Conservation (phyloP, 1,284 basidiomycete species). For the Fistulinella cinereoalba region DNA sequence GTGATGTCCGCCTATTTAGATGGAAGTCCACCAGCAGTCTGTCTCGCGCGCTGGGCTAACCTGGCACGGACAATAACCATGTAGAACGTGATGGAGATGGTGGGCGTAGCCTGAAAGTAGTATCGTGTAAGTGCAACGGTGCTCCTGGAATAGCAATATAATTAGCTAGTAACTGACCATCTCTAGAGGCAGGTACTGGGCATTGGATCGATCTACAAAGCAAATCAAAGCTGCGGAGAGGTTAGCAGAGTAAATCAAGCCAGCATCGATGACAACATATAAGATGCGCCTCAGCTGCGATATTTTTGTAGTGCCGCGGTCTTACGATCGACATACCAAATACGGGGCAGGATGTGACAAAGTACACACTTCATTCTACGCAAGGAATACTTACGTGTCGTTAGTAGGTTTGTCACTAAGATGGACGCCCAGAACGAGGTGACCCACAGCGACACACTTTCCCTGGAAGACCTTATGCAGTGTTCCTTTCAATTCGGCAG, state of each 20-base stretch:
- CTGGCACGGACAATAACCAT: constrained; percentile 23
- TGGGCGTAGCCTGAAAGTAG: constrained; percentile 14
- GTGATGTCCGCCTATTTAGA: too few relatives aligned
- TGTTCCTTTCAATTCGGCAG: constrained; percentile 1
- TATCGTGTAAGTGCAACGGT: too few relatives aligned
- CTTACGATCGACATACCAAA: constrained; percentile 23
- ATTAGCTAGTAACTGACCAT: constrained; percentile 16
- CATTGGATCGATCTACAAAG: constrained; percentile 8
- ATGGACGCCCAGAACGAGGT: constrained; percentile 11
- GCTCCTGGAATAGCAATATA: too few relatives aligned
- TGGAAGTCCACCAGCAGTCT: too few relatives aligned
- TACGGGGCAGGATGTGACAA: constrained; percentile 5
- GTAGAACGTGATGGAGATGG: constrained; percentile 27
- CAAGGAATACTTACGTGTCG: constrained; percentile 6
- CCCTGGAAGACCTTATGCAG: constrained; percentile 4
- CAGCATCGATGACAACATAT: constrained; percentile 24
- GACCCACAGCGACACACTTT: constrained; percentile 10
- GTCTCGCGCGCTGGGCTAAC: constrained; percentile 6
- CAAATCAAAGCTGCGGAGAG: constrained; percentile 14
- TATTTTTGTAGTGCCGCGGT: not conserved
- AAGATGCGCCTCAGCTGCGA: constrained; percentile 20
- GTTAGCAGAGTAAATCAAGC: constrained; percentile 21
- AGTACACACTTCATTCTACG: not conserved
- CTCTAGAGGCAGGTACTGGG: constrained; percentile 17
- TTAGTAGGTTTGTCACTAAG: constrained; percentile 8